Evolutionary conservation across 495 filamentous ascomycete species (phyloP).

Genomic region (Penicillium longicatenatum): DNA sequence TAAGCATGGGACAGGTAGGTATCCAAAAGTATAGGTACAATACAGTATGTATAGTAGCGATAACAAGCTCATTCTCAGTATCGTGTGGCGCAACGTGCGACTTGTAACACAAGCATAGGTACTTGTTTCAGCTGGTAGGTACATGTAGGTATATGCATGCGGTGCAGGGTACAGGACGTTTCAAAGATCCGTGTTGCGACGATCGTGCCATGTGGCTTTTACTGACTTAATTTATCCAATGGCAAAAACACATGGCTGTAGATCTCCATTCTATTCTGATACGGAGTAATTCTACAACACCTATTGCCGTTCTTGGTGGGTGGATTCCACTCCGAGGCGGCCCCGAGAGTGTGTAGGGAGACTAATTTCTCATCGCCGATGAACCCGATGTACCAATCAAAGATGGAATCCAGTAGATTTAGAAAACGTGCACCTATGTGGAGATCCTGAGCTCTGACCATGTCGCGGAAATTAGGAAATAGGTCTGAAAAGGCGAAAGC

Average conservation of each 20-base stretch:
- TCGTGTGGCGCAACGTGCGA: background rate
- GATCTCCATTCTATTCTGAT: background rate
- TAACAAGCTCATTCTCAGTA: background rate
- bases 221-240: background rate
- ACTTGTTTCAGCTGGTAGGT: background rate
- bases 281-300: background rate
- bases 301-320: background rate
- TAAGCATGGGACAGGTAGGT: background rate
- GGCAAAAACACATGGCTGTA: background rate
- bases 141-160: background rate
- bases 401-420: background rate
- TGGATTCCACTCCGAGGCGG: background rate
- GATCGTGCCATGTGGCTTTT: constrained; percentile 8
- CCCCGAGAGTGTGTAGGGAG: background rate
- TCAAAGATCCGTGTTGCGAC: constrained; percentile 1
- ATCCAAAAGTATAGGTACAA: background rate
- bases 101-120: background rate
- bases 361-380: background rate
- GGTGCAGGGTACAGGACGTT: constrained; percentile 4
- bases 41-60: background rate
- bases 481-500: background rate
- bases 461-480: background rate
- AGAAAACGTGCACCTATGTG: background rate
- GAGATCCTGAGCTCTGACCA: background rate
- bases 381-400: background rate